These are phyloP conservation scores for Spathaspora girioi DNA, from an alignment of 805 yeast genomes.

Conservation along the genomic window DNA sequence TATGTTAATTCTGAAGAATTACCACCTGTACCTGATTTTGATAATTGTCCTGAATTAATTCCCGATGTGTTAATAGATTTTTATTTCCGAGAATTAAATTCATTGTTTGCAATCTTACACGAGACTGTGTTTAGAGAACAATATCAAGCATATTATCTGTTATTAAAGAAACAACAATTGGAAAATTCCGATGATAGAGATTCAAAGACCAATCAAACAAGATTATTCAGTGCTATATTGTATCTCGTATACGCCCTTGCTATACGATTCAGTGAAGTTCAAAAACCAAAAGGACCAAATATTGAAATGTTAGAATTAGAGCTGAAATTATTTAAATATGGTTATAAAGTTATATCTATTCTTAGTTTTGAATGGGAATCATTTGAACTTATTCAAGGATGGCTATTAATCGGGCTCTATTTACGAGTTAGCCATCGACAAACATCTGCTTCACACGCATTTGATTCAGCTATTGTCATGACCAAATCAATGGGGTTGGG, in stretches of 20 bases:
- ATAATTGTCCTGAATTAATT: background rate
- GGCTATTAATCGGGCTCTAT: slow-evolving; percentile 36
- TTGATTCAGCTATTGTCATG: slow-evolving; percentile 35
- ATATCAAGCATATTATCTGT: slow-evolving; percentile 26
- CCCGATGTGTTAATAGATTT: slow-evolving; percentile 22
- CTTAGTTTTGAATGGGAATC: slow-evolving; percentile 42
- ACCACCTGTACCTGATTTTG: slow-evolving; percentile 29
- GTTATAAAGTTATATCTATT: slow-evolving; percentile 26
- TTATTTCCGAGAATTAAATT: slow-evolving; percentile 50
- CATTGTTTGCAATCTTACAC: slow-evolving; percentile 50
- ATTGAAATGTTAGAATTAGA: slow-evolving; percentile 25
- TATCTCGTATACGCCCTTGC: slow-evolving; percentile 47
- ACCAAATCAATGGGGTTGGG: slow-evolving; percentile 36
- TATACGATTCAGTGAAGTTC: slow-evolving; percentile 48
- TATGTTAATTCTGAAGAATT: slow-evolving; percentile 35
- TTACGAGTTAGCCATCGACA: slow-evolving; percentile 37
- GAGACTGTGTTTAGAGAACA: slow-evolving; percentile 53
- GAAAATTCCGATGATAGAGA: slow-evolving; percentile 17
- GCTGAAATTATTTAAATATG: slow-evolving; percentile 31
- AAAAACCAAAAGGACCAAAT: slow-evolving; percentile 24
- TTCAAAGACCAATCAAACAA: slow-evolving; percentile 31
- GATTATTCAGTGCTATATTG: slow-evolving; percentile 50
- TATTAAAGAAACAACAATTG: slow-evolving; percentile 9
- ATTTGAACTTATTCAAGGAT: slow-evolving; percentile 39
- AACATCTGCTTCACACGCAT: slow-evolving; percentile 28